Base-by-base conservation (phyloP, 768 basidiomycete genomes). In the Suillus weaverae region DNA sequence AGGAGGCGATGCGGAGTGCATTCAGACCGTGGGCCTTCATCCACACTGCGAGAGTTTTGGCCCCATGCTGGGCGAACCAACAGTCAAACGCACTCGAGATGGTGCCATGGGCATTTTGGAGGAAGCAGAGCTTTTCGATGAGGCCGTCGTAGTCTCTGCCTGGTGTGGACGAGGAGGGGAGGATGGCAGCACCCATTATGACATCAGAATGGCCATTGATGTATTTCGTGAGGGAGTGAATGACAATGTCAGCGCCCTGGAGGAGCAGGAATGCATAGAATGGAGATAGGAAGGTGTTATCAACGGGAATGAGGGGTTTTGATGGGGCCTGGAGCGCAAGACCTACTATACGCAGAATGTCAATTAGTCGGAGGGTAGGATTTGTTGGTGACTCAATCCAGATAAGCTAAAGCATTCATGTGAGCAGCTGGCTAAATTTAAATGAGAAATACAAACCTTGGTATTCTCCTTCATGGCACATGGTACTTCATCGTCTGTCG, bases 331-430 rank as follows among this genome's bases (percentile, higher is more conserved):
- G 79, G 62, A 81, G 85, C 3, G 89, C 88, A 57, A 97, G 78
- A 14, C 82, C 72, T 32, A 86, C 83, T 68, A 99, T 85, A 62
- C 87, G 85, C 1, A 82, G 76, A 73, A 99, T 89, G 71, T 94
- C 91, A 44, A 96, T 88, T 43, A 98, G 79, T 20, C 92, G 88
- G 11, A 99, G 87, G 1, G 94, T 94, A 0, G 97, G 97, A 79
- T 98, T 99, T 4, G 97, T 99, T 0, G 95, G 97, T 0, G 92
- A 83, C 77, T 99, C 97, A 68, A 97, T 87, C 95, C 95, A 98
- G 62, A 99, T 85, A 11, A 97, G 81, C 93, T 97, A 66, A 8
- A 26, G 32, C 20, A 43, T 26, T 30, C 9, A 60, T 30, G 35
- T 67, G 48, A 63, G 13, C 69, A 22, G 4, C 30, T 8, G 14